phyloP scores from a whole-genome alignment of 2,329 filamentous ascomycete genomes.

The Pseudocercospora vitis region DNA sequence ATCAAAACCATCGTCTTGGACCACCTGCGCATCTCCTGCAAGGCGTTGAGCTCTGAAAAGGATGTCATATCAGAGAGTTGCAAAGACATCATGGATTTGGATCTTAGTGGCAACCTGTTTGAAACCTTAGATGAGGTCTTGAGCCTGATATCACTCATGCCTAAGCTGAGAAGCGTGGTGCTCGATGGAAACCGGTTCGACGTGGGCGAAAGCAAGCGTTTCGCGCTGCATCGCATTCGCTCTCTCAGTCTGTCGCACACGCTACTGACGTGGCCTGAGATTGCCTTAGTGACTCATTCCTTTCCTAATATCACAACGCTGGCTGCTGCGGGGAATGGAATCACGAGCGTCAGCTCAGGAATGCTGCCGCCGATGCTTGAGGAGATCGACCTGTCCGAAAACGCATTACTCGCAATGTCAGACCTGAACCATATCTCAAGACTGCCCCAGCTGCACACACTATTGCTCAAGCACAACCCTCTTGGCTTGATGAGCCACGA shows the following conservation, averaged over 20 bases:
- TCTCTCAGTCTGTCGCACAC: conserved; percentile 52
- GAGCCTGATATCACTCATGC: conserved; percentile 69
- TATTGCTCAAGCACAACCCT: conserved; percentile 72
- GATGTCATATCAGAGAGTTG: conserved; percentile 57
- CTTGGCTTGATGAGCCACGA: conserved; percentile 51
- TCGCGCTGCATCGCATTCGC: conserved; percentile 14
- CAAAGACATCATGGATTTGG: conserved; percentile 68
- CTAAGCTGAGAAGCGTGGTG: conserved; percentile 53
- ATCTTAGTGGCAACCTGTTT: conserved; percentile 82
- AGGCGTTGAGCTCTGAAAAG: conserved; percentile 18
- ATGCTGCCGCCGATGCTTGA: conserved; percentile 56
- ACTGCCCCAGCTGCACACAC: conserved; percentile 52
- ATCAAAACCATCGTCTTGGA: conserved; percentile 82
- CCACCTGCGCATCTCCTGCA: conserved; percentile 60
- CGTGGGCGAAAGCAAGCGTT: background rate
- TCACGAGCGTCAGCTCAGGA: conserved; percentile 35
- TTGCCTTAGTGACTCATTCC: conserved; percentile 44
- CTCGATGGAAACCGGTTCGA: conserved; percentile 66
- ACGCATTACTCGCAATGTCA: conserved; percentile 62
- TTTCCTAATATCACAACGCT: conserved; percentile 60
- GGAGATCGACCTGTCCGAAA: conserved; percentile 70
- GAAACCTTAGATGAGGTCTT: conserved; percentile 65
- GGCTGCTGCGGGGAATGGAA: conserved; percentile 44
- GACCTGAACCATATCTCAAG: conserved; percentile 61
- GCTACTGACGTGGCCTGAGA: conserved; percentile 42